Evolutionary conservation across 805 yeast species (phyloP).

Genomic region (Clavispora asparagi): DNA sequence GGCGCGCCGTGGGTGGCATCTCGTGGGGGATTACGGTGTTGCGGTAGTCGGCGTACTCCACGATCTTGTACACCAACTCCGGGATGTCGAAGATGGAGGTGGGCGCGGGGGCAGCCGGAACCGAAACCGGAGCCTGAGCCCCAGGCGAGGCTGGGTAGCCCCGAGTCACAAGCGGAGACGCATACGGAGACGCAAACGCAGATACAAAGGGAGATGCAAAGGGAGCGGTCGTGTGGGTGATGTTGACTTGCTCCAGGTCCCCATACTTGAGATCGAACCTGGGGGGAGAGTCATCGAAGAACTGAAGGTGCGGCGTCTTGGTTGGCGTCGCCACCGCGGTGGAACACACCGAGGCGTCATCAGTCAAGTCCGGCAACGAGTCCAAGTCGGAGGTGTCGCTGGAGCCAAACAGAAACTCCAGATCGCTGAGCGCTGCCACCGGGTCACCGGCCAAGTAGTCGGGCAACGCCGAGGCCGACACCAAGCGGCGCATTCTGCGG

Average conservation of each 20-base stretch:
- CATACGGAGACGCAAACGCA: too few species aligned
- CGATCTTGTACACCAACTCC: slow-evolving; percentile 61
- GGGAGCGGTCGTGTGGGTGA: too few species aligned
- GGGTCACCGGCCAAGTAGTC: background rate
- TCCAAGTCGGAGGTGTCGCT: slow-evolving; percentile 27
- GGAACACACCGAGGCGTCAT: slow-evolving; percentile 17
- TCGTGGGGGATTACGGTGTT: slow-evolving; percentile 56
- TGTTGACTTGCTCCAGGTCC: too few species aligned
- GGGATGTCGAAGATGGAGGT: slow-evolving; percentile 57
- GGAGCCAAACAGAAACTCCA: background rate
- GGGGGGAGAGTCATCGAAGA: background rate
- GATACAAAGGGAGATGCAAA: slow-evolving; percentile 1
- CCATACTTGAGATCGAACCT: background rate
- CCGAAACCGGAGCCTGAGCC: too few species aligned
- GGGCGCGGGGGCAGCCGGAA: too few species aligned
- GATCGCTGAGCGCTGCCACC: background rate
- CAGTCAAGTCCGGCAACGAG: slow-evolving; percentile 33
- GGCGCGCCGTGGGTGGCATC: slow-evolving; percentile 35
- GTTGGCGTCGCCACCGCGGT: slow-evolving; percentile 13
- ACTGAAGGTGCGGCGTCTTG: slow-evolving; percentile 4
- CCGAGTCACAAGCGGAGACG: too few species aligned
- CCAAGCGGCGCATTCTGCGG: background rate
- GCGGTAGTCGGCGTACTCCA: slow-evolving; percentile 55
- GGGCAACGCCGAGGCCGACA: background rate
- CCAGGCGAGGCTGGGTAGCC: too few species aligned